Percentiles rank a stretch among this genome's conserved stretches.
Conservation (phyloP, 306 rosid species). For the Quercus alba region DNA sequence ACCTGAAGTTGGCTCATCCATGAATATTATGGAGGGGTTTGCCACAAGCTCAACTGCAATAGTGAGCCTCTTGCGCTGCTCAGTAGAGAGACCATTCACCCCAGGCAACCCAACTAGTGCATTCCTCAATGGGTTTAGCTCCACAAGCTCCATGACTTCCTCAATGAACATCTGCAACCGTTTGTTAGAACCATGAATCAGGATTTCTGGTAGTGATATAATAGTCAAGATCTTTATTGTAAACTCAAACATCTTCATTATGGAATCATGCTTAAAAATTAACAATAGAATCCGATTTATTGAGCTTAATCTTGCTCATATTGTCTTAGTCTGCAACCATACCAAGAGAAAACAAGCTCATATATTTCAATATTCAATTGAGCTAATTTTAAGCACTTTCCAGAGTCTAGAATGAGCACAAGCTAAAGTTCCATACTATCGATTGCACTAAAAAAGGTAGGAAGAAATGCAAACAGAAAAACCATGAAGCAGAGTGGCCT, state of each 20-base stretch:
- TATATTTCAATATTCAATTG: not conserved
- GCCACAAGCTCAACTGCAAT: conserved; percentile 59
- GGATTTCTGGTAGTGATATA: not conserved
- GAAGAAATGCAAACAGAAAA: not conserved
- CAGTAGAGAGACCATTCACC: conserved; percentile 44
- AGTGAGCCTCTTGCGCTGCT: conserved; percentile 52
- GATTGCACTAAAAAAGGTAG: not conserved
- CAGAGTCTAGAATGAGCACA: not conserved
- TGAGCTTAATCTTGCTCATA: not conserved
- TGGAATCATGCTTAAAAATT: not conserved
- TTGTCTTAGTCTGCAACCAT: not conserved
- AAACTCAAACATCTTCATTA: not conserved
- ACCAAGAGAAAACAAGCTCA: not conserved
- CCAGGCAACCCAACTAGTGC: conserved; percentile 55
- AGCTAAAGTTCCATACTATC: not conserved
- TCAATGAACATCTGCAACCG: conserved; percentile 40
- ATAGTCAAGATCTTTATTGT: not conserved
- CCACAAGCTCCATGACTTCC: conserved; percentile 58
- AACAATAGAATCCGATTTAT: no score
- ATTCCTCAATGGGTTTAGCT: conserved; percentile 36
- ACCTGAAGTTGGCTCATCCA: conserved; percentile 49
- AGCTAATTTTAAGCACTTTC: not conserved
- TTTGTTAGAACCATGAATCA: not conserved
- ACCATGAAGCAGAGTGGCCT: not conserved
- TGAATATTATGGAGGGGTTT: conserved; percentile 53